phyloP scores from a whole-genome alignment of 2,329 filamentous ascomycete species.

The Penicillium olsonii region DNA sequence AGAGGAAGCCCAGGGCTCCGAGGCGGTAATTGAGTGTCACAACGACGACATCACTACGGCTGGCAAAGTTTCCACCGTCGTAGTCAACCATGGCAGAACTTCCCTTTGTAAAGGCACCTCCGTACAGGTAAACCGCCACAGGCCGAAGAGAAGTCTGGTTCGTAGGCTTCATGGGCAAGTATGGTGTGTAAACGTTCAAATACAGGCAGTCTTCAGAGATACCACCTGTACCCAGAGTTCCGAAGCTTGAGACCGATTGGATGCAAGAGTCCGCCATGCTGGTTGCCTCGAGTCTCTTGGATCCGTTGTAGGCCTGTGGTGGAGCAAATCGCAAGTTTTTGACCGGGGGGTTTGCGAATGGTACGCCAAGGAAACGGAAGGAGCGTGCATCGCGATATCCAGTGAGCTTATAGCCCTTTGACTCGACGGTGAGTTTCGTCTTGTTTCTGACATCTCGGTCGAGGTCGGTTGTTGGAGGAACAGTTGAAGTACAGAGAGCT shows the following conservation, averaged over 20 bases:
- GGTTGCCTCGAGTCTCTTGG: slow-evolving; percentile 33
- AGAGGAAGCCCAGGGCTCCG: slow-evolving; percentile 35
- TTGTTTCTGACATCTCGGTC: slow-evolving; percentile 13
- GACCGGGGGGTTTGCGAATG: slow-evolving; percentile 50
- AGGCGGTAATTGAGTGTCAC: slow-evolving; percentile 40
- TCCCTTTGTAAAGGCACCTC: slow-evolving; percentile 33
- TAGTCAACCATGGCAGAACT: slow-evolving; percentile 29
- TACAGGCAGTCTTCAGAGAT: slow-evolving; percentile 39
- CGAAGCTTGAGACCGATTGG: slow-evolving; percentile 19
- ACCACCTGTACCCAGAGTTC: slow-evolving; percentile 10
- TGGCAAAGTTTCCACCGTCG: slow-evolving; percentile 39
- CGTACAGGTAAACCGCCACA: slow-evolving; percentile 38
- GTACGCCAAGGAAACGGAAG: slow-evolving; percentile 48
- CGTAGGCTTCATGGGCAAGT: slow-evolving; percentile 24
- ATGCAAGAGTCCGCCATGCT: slow-evolving; percentile 22
- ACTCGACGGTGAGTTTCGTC: slow-evolving; percentile 22
- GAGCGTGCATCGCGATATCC: slow-evolving; percentile 32
- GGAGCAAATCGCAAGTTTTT: slow-evolving; percentile 47
- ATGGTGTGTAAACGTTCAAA: slow-evolving; percentile 37
- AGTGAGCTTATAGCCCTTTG: slow-evolving; percentile 21
- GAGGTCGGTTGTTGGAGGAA: slow-evolving; percentile 22
- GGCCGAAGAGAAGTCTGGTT: slow-evolving; percentile 15
- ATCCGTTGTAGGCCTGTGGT: slow-evolving; percentile 30
- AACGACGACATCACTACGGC: slow-evolving; percentile 38
- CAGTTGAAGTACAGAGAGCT: slow-evolving; percentile 24